Evolutionary conservation across 768 basidiomycete genomes (phyloP).

Genomic region (Dacryopinax primogenitus): DNA sequence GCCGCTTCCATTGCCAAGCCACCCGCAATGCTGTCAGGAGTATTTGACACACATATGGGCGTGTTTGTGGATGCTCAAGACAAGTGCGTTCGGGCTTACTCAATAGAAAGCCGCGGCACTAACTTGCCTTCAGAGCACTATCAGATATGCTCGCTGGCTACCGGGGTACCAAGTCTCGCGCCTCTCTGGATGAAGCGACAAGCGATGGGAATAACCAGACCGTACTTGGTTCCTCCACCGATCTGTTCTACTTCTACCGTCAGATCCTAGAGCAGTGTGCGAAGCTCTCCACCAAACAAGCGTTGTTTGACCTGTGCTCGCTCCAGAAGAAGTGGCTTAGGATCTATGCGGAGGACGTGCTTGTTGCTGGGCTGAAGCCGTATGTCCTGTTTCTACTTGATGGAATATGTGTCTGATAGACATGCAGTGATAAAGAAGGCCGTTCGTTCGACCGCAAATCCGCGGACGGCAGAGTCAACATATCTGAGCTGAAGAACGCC

Average conservation of each 20-base stretch:
- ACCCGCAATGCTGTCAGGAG: conserved; percentile 60
- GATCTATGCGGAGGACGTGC: conserved; percentile 90
- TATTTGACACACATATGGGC: conserved; percentile 83
- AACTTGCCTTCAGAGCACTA: conserved; percentile 45
- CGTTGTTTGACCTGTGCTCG: conserved; percentile 65
- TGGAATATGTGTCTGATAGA: neutral
- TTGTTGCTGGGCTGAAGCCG: conserved; percentile 63
- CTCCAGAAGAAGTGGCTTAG: conserved; percentile 89
- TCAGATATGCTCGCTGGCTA: conserved; percentile 82
- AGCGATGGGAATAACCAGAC: conserved; percentile 36
- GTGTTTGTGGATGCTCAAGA: conserved; percentile 96
- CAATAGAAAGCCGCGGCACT: neutral
- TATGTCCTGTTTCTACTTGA: conserved; percentile 22
- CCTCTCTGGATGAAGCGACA: conserved; percentile 46
- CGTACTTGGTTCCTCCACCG: conserved; percentile 86
- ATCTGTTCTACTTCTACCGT: conserved; percentile 93
- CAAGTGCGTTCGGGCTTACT: conserved; percentile 41
- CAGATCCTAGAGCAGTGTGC: conserved; percentile 92
- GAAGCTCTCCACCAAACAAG: conserved; percentile 71
- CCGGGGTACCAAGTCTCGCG: conserved; percentile 47
- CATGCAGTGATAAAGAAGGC: neutral
- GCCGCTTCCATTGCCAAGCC: neutral
- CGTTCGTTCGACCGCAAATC: conserved; percentile 43
- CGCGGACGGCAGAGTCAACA: conserved; percentile 64
- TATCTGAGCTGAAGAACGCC: conserved; percentile 60